Evolutionary conservation across 1,139 yeast species (phyloP).

Genomic region (Kodamaea sp.): DNA sequence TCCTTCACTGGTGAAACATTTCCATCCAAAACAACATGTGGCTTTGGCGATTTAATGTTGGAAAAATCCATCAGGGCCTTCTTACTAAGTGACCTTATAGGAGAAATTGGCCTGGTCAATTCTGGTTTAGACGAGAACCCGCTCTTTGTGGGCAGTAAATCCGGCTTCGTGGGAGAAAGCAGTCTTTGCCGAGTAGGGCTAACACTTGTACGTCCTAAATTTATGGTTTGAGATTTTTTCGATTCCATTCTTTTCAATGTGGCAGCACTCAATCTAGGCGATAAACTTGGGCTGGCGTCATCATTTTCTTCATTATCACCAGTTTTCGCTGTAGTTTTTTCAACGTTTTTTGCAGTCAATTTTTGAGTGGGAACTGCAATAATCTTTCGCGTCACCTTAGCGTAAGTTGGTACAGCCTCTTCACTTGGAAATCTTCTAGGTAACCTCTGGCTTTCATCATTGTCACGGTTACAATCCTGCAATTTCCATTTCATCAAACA

Average conservation of each 20-base stretch:
- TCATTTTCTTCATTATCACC: constrained; percentile 3
- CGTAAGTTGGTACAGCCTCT: constrained; percentile 19
- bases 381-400: constrained; percentile 38
- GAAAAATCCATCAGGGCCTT: constrained; percentile 8
- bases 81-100: constrained; percentile 4
- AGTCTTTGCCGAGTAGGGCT: constrained; percentile 8
- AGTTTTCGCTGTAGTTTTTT: neutral
- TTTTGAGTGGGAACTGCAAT: constrained; percentile 18
- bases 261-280: constrained; percentile 28
- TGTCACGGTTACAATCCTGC: constrained; percentile 6
- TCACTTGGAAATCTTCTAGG: constrained; percentile 1
- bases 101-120: constrained; percentile 5
- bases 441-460: too few relatives aligned
- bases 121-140: neutral
- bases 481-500: constrained; percentile 53
- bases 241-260: constrained; percentile 36
- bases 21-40: constrained; percentile 5
- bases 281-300: constrained; percentile 10
- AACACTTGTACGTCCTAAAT: constrained; percentile 1
- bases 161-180: constrained; percentile 1
- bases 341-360: constrained; percentile 1
- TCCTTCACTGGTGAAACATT: constrained; percentile 5
- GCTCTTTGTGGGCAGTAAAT: constrained; percentile 7
- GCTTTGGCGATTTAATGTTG: constrained; percentile 1
- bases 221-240: constrained; percentile 6